phyloP scores from a whole-genome alignment of 768 basidiomycete species.

The Pleurotus citrinopileatus region DNA sequence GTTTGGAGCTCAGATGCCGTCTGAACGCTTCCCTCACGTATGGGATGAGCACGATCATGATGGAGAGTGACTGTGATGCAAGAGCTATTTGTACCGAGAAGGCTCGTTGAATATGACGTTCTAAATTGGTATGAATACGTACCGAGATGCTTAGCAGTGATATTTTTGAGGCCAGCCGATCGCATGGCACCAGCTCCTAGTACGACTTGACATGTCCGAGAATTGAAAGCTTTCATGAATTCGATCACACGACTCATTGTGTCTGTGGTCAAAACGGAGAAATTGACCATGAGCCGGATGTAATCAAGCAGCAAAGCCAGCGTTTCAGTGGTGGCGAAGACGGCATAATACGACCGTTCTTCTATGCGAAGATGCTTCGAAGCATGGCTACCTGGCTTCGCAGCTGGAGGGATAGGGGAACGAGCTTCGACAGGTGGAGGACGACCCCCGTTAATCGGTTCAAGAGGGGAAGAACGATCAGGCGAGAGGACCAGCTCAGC shows the following conservation, averaged over 20 bases:
- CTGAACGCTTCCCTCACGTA: conserved; percentile 95
- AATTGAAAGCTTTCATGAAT: conserved; percentile 97
- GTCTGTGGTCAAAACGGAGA: conserved; percentile 88
- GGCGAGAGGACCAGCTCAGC: conserved; percentile 52
- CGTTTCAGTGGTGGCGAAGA: conserved; percentile 79
- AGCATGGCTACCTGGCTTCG: conserved; percentile 23
- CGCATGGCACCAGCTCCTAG: conserved; percentile 99
- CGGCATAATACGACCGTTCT: conserved; percentile 80
- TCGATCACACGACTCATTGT: conserved; percentile 94
- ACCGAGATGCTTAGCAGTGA: conserved; percentile 98
- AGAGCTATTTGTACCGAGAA: conserved; percentile 45
- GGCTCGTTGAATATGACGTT: background rate
- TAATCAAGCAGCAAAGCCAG: conserved; percentile 80
- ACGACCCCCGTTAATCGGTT: conserved; percentile 17
- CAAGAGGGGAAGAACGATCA: conserved; percentile 19
- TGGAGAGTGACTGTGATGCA: conserved; percentile 93
- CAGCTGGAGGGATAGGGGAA: conserved; percentile 16
- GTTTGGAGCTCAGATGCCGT: conserved; percentile 89
- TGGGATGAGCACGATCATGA: conserved; percentile 91
- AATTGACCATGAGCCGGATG: conserved; percentile 81
- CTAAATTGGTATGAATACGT: conserved; percentile 20
- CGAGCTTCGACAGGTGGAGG: conserved; percentile 14
- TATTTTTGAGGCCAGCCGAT: conserved; percentile 95
- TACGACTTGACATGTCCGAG: conserved; percentile 96
- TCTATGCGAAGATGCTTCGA: conserved; percentile 76